A percentile compares a stretch with the other conserved stretches of the same genome.
Evolutionary conservation across 345 rosid species (phyloP).

Genomic region (Melaleuca alternifolia): DNA sequence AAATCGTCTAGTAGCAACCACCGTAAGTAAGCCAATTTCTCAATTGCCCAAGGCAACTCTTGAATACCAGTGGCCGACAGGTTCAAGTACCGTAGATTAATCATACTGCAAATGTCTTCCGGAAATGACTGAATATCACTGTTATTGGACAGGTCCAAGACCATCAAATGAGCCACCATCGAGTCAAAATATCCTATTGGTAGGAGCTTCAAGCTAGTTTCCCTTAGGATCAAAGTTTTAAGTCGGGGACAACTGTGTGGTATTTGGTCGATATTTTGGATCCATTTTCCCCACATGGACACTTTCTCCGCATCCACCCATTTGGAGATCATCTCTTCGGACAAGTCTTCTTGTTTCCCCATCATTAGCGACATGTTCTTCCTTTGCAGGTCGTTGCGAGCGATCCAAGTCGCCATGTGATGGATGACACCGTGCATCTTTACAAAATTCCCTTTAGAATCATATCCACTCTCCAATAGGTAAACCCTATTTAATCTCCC

Average conservation of each 20-base stretch:
- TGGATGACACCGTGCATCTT: constrained; percentile 9
- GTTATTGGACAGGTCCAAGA: no score
- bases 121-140: no score
- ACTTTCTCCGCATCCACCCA: not conserved
- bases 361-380: not conserved
- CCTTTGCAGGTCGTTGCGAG: not conserved
- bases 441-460: not conserved
- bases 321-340: not conserved
- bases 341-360: not conserved
- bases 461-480: constrained; percentile 1
- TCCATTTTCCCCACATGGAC: not conserved
- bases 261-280: not conserved
- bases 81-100: no score
- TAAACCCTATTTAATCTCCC: constrained; percentile 1
- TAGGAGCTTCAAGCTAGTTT: not conserved
- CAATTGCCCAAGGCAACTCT: no score
- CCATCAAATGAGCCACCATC: not conserved
- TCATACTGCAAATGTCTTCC: no score
- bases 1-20: not conserved
- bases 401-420: constrained; percentile 1
- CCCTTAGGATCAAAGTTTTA: not conserved
- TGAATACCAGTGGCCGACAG: no score
- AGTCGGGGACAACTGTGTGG: not conserved
- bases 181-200: not conserved
- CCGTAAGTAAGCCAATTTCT: no score